These are phyloP conservation scores for Trichoderma sp. DNA, from an alignment of 2,329 filamentous ascomycete species.

Conservation along the genomic window DNA sequence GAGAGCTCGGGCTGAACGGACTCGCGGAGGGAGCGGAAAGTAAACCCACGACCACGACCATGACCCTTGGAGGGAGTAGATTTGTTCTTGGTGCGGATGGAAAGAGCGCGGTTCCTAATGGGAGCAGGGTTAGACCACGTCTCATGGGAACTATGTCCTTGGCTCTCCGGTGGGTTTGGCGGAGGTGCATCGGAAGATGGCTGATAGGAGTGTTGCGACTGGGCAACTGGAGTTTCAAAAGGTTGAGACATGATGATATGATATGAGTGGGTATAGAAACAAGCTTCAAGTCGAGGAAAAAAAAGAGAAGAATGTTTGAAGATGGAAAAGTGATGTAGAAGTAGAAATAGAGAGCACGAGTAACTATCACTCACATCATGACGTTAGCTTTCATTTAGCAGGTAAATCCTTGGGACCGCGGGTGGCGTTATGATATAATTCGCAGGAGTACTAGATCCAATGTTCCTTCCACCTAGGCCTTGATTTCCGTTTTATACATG, in stretches of 20 bases:
- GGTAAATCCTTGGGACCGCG: not conserved
- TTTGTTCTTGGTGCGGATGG: conserved; percentile 61
- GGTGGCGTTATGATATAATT: not conserved
- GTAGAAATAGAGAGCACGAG: not conserved
- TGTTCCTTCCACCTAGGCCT: conserved; percentile 1
- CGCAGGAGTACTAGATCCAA: not conserved
- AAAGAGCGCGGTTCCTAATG: conserved; percentile 70
- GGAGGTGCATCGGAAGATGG: conserved; percentile 33
- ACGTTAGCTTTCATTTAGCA: not conserved
- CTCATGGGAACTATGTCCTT: conserved; percentile 15
- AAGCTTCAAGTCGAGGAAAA: not conserved
- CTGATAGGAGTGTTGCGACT: conserved; percentile 20
- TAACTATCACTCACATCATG: conserved; percentile 20
- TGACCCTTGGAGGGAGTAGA: conserved; percentile 20
- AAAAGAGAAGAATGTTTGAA: not conserved
- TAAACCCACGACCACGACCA: conserved; percentile 56
- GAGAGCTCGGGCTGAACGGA: conserved; percentile 83
- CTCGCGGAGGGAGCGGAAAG: conserved; percentile 81
- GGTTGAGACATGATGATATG: conserved; percentile 14
- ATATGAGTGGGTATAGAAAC: not conserved
- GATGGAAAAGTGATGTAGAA: not conserved
- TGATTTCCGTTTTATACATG: not conserved
- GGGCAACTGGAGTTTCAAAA: not conserved
- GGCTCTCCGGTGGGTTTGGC: conserved; percentile 23
- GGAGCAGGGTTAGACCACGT: conserved; percentile 30